Conservation (phyloP, 495 filamentous ascomycete genomes). For the Annulohypoxylon bovei region DNA sequence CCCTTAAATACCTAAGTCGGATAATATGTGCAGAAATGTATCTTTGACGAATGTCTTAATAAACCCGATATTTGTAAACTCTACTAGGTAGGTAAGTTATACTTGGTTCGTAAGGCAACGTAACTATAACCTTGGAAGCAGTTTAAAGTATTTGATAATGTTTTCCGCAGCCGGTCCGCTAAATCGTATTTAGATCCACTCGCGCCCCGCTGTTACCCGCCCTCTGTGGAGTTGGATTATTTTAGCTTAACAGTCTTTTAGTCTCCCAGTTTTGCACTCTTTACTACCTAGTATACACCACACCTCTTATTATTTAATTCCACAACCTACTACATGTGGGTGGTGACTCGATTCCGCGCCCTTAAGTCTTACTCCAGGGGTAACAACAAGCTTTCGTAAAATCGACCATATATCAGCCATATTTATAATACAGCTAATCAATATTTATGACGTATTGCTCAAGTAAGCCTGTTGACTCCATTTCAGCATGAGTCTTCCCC, state of each 20-base stretch:
- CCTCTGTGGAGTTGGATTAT: not conserved
- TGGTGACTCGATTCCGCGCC: not conserved
- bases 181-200: not conserved
- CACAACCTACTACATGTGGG: not conserved
- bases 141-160: not conserved
- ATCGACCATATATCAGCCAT: not conserved
- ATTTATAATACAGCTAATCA: conserved; percentile 30
- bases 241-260: not conserved
- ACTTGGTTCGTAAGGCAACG: not conserved
- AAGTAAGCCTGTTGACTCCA: conserved; percentile 11
- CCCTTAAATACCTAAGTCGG: not conserved
- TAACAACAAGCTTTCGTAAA: not conserved
- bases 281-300: not conserved
- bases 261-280: not conserved
- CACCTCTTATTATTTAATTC: not conserved
- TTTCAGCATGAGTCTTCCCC: conserved; percentile 22
- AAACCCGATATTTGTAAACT: conserved; percentile 8
- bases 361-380: conserved; percentile 10
- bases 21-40: conserved; percentile 8
- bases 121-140: not conserved
- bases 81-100: not conserved
- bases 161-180: not conserved
- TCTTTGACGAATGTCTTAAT: conserved; percentile 23
- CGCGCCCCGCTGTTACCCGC: conserved; percentile 34
- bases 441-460: conserved; percentile 18